Base-by-base conservation (phyloP, 2,329 filamentous ascomycete species). In the Didymella segeticola region DNA sequence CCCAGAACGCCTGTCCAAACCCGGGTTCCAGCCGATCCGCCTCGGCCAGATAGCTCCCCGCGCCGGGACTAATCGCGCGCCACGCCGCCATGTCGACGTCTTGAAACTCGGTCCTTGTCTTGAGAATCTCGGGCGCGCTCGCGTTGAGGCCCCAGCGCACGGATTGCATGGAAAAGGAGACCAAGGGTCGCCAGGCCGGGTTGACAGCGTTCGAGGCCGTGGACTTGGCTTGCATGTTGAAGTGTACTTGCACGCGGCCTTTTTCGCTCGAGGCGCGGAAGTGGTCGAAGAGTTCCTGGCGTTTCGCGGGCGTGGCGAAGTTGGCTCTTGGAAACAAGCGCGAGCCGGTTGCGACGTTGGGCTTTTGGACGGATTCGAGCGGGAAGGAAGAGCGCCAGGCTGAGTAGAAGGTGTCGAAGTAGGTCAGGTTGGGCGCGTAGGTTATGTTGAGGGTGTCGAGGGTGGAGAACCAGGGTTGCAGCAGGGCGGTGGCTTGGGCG, bases 351-450 rank as follows among this genome's bases (percentile, higher is more conserved):
- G 70, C 69, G 0, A 68, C 64, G 52, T 72, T 72, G 30, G 69
- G 60, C 39, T 71, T 73, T 57, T 56, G 61, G 3, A 73, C 69
- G 1, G 62, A 64, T n/a, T 75, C 67, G 15, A 73, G 70, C 1
- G 70, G 70, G 43, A 72, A 74, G 6, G 70, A 72, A 7, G 61
- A 64, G 2, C 64, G 60, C 69, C 70, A 74, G 7, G 71, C 71
- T 3, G 66, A 59, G 52, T 73, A 72, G 57, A 56, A 72, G 36
- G 63, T 61, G 51, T 65, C 56, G 43, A 69, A 72, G 56, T 73
- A 59, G 2, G 69, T 71, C 47, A 72, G 67, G 47, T 73, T 72
- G 17, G 70, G 70, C 33, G 71, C 63, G 56, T 71, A 67, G 15
- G 62, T 58, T 41, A 73, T 61, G 31, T 67, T 67, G 6, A 72